phyloP scores from a whole-genome alignment of 305 asterid species.

The Fraxinus latifolia region DNA sequence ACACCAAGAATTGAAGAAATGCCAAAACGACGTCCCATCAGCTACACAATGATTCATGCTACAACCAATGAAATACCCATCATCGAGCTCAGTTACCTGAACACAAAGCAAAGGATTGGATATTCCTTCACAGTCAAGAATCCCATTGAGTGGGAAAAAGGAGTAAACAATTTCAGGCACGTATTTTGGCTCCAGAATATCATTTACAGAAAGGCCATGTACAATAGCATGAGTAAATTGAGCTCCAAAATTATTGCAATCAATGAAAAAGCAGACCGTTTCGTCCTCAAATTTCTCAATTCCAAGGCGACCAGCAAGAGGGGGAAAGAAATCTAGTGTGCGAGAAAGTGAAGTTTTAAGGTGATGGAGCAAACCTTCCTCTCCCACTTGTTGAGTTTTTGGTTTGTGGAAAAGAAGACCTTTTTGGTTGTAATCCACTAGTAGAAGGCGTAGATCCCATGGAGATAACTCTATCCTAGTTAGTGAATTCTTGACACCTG shows the following conservation, averaged over 20 bases:
- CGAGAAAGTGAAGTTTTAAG: conserved; percentile 35
- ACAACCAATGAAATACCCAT: conserved; percentile 45
- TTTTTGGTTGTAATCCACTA: conserved; percentile 31
- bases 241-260: conserved; percentile 35
- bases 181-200: conserved; percentile 19
- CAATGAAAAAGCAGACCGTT: conserved; percentile 17
- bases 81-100: conserved; percentile 44
- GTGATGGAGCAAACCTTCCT: neutral
- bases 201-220: neutral
- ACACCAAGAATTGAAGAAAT: conserved; percentile 57
- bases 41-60: conserved; percentile 35
- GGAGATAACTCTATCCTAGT: conserved; percentile 33
- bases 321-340: conserved; percentile 31
- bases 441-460: conserved; percentile 36
- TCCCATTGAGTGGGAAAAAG: conserved; percentile 33
- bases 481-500: neutral
- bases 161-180: conserved; percentile 29
- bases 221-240: conserved; percentile 27
- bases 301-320: conserved; percentile 37
- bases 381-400: neutral
- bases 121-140: conserved; percentile 26
- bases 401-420: conserved; percentile 39
- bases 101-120: conserved; percentile 38
- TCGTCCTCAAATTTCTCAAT: conserved; percentile 8
- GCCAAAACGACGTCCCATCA: conserved; percentile 52